Evolutionary conservation across 2,329 filamentous ascomycete genomes (phyloP).

Genomic region (Aspergillus uvarum): DNA sequence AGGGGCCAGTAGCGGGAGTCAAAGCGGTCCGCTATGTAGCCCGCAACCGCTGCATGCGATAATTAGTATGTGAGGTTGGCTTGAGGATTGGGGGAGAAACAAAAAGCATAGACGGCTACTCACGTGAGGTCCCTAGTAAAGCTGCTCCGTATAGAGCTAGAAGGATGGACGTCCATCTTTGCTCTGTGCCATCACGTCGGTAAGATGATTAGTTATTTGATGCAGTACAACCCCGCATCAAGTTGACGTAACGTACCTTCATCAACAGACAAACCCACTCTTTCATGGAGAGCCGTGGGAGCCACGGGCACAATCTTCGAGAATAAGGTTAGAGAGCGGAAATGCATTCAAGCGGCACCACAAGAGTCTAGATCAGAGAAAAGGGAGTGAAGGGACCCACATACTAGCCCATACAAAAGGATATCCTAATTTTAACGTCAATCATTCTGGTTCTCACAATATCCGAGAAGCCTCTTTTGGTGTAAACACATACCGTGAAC

Average conservation of each 20-base stretch:
- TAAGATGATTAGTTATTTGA: neutral
- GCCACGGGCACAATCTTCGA: conserved; percentile 65
- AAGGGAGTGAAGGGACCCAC: neutral
- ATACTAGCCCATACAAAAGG: conserved; percentile 41
- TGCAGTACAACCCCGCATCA: too few species aligned
- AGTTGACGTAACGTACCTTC: conserved; percentile 18
- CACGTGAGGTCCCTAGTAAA: conserved; percentile 58
- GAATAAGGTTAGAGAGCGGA: conserved; percentile 5
- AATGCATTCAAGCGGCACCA: neutral
- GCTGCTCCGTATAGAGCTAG: conserved; percentile 70
- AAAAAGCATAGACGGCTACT: conserved; percentile 17
- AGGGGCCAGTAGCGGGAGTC: conserved; percentile 63
- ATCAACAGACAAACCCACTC: conserved; percentile 44
- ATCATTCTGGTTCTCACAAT: neutral
- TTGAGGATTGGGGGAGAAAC: neutral
- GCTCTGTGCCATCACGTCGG: conserved; percentile 44
- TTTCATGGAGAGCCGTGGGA: conserved; percentile 62
- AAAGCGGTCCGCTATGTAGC: conserved; percentile 56
- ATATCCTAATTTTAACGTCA: conserved; percentile 32
- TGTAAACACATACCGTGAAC: conserved; percentile 35
- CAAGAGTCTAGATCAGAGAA: neutral
- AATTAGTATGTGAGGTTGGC: neutral
- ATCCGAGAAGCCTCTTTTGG: neutral
- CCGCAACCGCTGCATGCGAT: conserved; percentile 41
- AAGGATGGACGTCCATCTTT: conserved; percentile 70